Evolutionary conservation across 352 stramenopile genomes (phyloP).

Genomic region (Pilasporangium apinafurcum): DNA sequence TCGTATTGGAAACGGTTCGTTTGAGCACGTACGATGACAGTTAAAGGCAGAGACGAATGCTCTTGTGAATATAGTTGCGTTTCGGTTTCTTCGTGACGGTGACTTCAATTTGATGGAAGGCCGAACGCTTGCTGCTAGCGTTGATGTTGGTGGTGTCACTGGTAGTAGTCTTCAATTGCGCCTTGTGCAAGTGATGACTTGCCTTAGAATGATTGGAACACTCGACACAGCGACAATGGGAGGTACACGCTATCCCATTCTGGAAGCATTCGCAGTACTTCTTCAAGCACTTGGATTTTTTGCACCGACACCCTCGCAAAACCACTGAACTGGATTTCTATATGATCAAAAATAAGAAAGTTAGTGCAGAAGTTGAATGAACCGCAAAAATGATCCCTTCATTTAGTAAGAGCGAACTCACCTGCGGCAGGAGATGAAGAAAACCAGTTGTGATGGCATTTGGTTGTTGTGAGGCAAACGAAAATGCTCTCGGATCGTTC

Average conservation of each 20-base stretch:
- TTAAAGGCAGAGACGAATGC: slow-evolving; percentile 30
- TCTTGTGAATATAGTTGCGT: slow-evolving; percentile 54
- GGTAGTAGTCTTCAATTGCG: slow-evolving; percentile 1
- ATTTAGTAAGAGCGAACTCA: slow-evolving; percentile 6
- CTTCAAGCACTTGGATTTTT: slow-evolving; percentile 96
- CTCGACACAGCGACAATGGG: slow-evolving; percentile 92
- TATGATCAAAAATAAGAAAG: slow-evolving; percentile 1
- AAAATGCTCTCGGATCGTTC: slow-evolving; percentile 74
- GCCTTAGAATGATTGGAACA: slow-evolving; percentile 87
- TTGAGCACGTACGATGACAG: no score
- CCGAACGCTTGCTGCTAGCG: slow-evolving; percentile 4
- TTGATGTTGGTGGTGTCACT: neutral
- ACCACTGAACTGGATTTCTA: slow-evolving; percentile 70
- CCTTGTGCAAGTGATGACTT: slow-evolving; percentile 25
- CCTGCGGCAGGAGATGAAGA: slow-evolving; percentile 62
- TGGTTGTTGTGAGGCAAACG: slow-evolving; percentile 34
- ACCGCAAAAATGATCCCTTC: neutral
- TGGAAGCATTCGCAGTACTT: slow-evolving; percentile 99
- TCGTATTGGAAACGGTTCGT: no score
- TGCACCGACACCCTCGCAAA: slow-evolving; percentile 92
- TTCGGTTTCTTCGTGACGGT: slow-evolving; percentile 68
- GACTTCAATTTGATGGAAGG: slow-evolving; percentile 58
- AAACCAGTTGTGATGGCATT: slow-evolving; percentile 31
- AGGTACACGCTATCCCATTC: slow-evolving; percentile 86
- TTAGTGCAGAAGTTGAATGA: neutral